Conservation (phyloP, 306 rosid species). For the Cucurbita pepo region DNA sequence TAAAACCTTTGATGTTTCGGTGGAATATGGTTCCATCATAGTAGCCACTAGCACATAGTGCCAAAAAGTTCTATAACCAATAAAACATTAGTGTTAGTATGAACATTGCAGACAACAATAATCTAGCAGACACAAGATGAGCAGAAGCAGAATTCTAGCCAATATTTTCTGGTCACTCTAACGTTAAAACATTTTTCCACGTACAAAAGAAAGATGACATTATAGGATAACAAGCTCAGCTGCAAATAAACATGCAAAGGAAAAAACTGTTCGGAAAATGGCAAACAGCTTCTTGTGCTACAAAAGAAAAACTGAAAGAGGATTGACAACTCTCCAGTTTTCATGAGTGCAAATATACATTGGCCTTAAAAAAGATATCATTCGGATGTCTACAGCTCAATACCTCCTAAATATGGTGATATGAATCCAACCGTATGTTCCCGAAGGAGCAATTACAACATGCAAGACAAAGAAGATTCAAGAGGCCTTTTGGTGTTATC, state of each 20-base stretch:
- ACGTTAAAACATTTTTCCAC: neutral
- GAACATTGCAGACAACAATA: neutral
- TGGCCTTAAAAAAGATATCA: neutral
- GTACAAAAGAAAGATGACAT: neutral
- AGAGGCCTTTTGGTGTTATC: no score
- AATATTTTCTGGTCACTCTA: neutral
- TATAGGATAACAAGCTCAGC: neutral
- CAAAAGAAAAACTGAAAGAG: neutral
- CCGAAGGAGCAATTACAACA: no score
- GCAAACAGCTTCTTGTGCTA: neutral
- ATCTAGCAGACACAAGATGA: neutral
- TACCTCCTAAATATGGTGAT: neutral
- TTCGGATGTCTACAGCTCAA: neutral
- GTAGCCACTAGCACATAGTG: conserved; percentile 67
- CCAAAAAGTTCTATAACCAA: conserved; percentile 59
- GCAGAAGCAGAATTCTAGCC: neutral
- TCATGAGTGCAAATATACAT: neutral
- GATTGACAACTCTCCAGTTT: neutral
- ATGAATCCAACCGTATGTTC: no score
- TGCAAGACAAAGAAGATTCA: no score
- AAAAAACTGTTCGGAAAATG: neutral
- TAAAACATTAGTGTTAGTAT: neutral
- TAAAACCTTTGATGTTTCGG: conserved; percentile 88
- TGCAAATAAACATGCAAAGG: neutral
- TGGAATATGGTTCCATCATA: conserved; percentile 93